Percentiles rank a stretch among this genome's conserved stretches.
Conservation (phyloP, 306 rosid genomes). For the Betula pendula region DNA sequence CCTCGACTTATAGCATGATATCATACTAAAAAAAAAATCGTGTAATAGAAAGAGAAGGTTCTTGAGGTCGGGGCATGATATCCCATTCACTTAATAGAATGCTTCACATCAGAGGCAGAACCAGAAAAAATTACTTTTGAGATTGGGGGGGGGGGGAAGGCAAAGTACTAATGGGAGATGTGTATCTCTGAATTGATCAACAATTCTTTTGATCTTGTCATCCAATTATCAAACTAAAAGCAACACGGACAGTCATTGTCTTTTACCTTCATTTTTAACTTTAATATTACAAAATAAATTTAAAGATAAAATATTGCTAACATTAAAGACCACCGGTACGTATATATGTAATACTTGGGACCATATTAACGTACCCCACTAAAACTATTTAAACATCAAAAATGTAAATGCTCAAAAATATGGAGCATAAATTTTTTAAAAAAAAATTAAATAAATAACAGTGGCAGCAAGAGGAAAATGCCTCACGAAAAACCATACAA, state of each 20-base stretch:
- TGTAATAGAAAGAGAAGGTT: background rate
- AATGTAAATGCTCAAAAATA: background rate
- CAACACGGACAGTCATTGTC: background rate
- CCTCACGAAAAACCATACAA: background rate
- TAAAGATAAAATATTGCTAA: too few relatives aligned
- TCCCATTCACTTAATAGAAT: background rate
- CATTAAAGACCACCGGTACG: too few relatives aligned
- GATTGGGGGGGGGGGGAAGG: background rate
- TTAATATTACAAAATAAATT: too few relatives aligned
- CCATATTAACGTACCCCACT: background rate
- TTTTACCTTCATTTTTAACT: too few relatives aligned
- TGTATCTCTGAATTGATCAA: background rate
- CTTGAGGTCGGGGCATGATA: background rate
- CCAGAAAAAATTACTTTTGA: background rate
- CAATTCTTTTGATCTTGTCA: background rate
- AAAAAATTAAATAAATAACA: background rate
- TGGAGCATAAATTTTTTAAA: background rate
- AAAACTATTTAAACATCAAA: background rate
- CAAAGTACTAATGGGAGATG: background rate
- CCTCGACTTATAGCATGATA: background rate
- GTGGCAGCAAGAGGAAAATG: background rate
- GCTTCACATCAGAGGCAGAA: background rate
- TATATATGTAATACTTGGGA: too few relatives aligned
- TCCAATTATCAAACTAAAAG: background rate
- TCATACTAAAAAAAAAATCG: background rate